These are phyloP conservation scores for Arabidopsis hybrid DNA, from an alignment of 441 rosid genomes.

Conservation along the genomic window DNA sequence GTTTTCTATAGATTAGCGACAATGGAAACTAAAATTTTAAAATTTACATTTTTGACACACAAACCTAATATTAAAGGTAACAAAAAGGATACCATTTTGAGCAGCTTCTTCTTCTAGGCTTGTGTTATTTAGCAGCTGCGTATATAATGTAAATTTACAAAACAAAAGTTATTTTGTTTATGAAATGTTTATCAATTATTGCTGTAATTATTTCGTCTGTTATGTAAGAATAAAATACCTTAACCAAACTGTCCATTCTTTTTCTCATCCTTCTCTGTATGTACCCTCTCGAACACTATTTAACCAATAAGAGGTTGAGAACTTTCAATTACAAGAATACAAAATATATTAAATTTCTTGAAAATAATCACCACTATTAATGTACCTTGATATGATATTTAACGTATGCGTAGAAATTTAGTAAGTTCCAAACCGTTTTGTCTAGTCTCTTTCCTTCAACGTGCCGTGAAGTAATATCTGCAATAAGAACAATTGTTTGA, in stretches of 20 bases:
- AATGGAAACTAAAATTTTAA: neutral
- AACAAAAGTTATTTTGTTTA: conserved; percentile 4
- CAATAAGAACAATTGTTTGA: conserved; percentile 4
- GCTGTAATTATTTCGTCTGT: neutral
- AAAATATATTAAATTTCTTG: neutral
- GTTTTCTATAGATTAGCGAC: conserved; percentile 39
- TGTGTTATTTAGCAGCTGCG: conserved; percentile 63
- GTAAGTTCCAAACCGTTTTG: conserved; percentile 77
- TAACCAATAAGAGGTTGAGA: neutral
- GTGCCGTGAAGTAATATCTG: conserved; percentile 73
- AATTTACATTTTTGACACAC: too few species aligned
- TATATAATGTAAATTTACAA: conserved; percentile 1
- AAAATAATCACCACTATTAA: neutral
- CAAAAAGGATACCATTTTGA: conserved; percentile 26
- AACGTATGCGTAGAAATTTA: conserved; percentile 80
- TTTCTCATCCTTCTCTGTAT: conserved; percentile 86
- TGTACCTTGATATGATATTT: conserved; percentile 85
- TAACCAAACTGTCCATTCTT: conserved; percentile 71
- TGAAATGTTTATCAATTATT: neutral
- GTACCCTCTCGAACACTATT: conserved; percentile 82
- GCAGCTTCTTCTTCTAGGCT: conserved; percentile 48
- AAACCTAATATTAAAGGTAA: neutral
- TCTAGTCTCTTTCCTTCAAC: conserved; percentile 74
- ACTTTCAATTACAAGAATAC: neutral
- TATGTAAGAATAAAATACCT: conserved; percentile 53